Evolutionary conservation across 305 asterid species (phyloP).

Genomic region (Solanum chacoense): DNA sequence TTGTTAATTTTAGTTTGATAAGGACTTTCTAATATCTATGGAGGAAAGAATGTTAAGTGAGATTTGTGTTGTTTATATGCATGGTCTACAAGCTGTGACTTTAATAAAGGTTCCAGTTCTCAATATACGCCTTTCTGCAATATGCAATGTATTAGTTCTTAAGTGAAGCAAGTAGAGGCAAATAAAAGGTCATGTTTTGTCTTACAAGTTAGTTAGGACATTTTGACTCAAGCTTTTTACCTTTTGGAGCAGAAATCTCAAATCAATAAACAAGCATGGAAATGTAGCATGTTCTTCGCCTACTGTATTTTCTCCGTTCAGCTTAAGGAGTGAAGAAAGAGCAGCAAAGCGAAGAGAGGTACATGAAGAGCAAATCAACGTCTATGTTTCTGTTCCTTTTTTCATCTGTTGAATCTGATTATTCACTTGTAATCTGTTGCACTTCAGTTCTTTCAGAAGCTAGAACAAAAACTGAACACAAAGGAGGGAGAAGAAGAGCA

Average conservation of each 20-base stretch:
- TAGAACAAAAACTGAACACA: conserved; percentile 42
- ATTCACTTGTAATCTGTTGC: not conserved
- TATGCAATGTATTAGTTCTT: not conserved
- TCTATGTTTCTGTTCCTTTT: conserved; percentile 2
- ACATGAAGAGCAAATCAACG: conserved; percentile 9
- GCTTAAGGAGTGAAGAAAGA: conserved; percentile 76
- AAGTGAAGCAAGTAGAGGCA: not conserved
- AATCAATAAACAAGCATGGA: conserved; percentile 21
- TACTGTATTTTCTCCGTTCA: conserved; percentile 43
- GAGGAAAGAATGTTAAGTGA: not conserved
- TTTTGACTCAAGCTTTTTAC: not conserved
- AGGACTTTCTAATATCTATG: not conserved
- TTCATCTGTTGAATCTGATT: conserved; percentile 6
- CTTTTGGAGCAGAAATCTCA: conserved; percentile 29
- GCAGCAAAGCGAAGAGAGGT: conserved; percentile 80
- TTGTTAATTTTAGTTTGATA: not conserved
- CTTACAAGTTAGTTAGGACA: not conserved
- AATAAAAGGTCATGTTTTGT: not conserved
- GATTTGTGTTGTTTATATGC: not conserved
- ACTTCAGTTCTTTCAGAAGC: conserved; percentile 57
- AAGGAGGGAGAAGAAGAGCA: conserved; percentile 35
- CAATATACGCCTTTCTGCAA: not conserved
- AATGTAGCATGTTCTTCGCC: conserved; percentile 29
- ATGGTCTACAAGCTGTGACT: not conserved
- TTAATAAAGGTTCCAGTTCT: not conserved